Evolutionary conservation across 2,329 filamentous ascomycete genomes (phyloP), one percentile per base, ranked within the genome.

Genomic region (Fonsecaea pugnacius): DNA sequence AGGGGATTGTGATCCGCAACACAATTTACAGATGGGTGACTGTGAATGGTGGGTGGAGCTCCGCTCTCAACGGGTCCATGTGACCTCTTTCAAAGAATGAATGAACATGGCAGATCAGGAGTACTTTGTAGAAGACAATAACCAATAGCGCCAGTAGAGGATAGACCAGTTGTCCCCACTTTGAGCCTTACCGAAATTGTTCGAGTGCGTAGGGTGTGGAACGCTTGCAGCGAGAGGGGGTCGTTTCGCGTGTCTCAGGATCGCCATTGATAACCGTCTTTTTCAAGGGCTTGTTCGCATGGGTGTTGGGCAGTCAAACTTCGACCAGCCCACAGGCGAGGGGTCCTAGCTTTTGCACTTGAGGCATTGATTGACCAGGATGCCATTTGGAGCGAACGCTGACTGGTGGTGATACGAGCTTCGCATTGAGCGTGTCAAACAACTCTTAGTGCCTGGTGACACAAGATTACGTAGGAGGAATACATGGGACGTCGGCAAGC

Each of bases 381-480:
- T 58, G 46, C 58, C 51, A 53, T 30, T 36, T 21, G 10, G 18
- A 33, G 24, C 55, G 36, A 50, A 50, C 40, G 38, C 46, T 51
- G 57, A 59, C 57, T 58, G 62, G 56, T 51, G 33, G 59, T 63
- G 56, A 63, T 56, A 64, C 65, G 62, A 60, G 57, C 40, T 60
- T 59, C 56, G 62, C 56, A 58, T 53, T 51, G 60, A 57, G 21
- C 51, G 16, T 43, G 40, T 63, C 59, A 43, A 59, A 63, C 56
- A 50, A 52, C 38, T 35, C 53, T 33, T 51, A 18, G 54, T 53
- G 46, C 46, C n/a, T 53, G 54, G 66, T 66, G 63, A 63, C 66
- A 68, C 58, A 38, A 58, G 63, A 66, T 68, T 68, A 68, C 66
- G 66, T 68, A 66, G 43, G 66, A 68, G 59, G 59, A 64, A 62